These are phyloP conservation scores for Elymus sibiricus DNA, from an alignment of 176 grass and related monocot species.

Conservation along the genomic window DNA sequence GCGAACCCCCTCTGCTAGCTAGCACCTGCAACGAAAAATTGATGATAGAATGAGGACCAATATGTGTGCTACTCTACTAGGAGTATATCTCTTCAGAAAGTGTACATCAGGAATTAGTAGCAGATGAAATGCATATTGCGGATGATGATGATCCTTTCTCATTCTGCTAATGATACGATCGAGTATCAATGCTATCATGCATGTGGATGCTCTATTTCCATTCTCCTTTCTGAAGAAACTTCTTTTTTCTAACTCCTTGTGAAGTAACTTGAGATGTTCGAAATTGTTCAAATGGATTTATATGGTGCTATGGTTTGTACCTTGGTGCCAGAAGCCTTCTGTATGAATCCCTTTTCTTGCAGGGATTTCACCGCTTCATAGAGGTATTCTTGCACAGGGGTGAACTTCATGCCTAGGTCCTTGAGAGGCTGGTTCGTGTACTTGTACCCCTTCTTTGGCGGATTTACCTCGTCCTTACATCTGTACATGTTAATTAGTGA, in stretches of 20 bases:
- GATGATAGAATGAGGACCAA: background rate
- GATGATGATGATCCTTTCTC: no score
- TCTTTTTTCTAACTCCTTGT: no score
- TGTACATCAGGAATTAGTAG: background rate
- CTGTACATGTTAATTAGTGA: slow-evolving; percentile 12
- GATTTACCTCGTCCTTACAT: slow-evolving; percentile 49
- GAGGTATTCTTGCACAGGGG: slow-evolving; percentile 39
- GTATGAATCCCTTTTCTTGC: slow-evolving; percentile 48
- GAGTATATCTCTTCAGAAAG: background rate
- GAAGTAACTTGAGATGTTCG: background rate
- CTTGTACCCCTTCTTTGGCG: slow-evolving; percentile 48
- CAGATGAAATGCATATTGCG: background rate
- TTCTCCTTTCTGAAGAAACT: background rate
- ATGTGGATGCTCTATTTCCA: background rate
- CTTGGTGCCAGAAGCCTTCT: background rate
- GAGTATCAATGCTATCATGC: background rate
- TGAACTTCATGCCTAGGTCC: slow-evolving; percentile 50
- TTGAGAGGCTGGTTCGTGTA: slow-evolving; percentile 55
- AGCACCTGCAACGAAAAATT: slow-evolving; percentile 26
- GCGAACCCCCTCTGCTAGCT: background rate
- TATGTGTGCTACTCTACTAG: background rate
- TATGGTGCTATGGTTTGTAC: background rate
- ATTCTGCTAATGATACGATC: no score
- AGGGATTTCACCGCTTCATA: slow-evolving; percentile 43
- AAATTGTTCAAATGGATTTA: background rate